phyloP scores from a whole-genome alignment of 2,329 filamentous ascomycete species.

The Colletotrichum graminicola region DNA sequence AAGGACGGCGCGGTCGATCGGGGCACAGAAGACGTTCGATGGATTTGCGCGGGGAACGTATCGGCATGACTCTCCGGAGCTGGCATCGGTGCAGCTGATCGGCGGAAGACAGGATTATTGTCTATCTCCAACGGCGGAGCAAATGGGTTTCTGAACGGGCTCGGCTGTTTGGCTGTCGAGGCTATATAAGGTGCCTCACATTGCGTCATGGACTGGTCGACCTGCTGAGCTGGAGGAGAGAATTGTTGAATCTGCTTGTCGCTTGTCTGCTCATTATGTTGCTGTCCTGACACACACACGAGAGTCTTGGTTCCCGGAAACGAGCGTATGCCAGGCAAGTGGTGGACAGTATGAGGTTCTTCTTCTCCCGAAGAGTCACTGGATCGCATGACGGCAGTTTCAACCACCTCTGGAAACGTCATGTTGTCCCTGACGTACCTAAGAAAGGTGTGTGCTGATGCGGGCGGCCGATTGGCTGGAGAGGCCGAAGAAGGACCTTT shows the following conservation, averaged over 20 bases:
- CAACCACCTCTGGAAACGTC: neutral
- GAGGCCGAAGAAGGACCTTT: neutral
- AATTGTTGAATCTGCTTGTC: neutral
- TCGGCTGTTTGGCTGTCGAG: neutral
- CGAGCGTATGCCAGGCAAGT: too few relatives aligned
- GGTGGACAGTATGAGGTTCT: neutral
- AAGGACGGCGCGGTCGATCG: neutral
- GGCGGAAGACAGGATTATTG: neutral
- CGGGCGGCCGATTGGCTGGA: neutral
- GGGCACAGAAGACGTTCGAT: neutral
- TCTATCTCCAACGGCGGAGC: neutral
- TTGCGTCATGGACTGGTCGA: neutral
- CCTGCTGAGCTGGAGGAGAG: neutral
- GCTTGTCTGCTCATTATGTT: neutral
- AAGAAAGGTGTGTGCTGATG: neutral
- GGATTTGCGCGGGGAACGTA: neutral
- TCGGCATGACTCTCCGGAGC: neutral
- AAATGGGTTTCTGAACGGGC: too few relatives aligned
- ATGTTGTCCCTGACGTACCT: neutral
- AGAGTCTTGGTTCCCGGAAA: neutral
- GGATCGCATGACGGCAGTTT: slow-evolving; percentile 1
- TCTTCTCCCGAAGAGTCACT: neutral
- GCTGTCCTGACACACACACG: neutral
- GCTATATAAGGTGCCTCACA: neutral
- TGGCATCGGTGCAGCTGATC: neutral